Conservation (phyloP, 805 yeast genomes). For the Candida silvicultrix region DNA sequence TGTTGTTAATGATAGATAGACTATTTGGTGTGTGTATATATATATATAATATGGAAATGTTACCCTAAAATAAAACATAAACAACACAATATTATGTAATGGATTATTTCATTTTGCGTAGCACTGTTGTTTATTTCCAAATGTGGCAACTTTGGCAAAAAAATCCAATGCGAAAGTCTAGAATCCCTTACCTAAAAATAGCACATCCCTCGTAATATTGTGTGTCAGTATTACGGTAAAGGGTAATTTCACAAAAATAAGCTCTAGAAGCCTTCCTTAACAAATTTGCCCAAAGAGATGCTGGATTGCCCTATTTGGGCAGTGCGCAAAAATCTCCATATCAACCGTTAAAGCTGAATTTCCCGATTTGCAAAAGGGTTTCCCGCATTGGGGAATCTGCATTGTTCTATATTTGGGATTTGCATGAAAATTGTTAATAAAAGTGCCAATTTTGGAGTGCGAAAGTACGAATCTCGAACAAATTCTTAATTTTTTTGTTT, state of each 20-base stretch:
- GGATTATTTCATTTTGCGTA: too few species aligned
- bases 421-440: background rate
- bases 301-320: background rate
- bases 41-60: too few species aligned
- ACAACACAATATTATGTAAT: too few species aligned
- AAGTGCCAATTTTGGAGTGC: background rate
- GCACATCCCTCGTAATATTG: background rate
- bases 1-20: background rate
- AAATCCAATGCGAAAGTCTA: background rate
- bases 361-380: background rate
- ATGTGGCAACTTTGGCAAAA: too few species aligned
- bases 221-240: background rate
- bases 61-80: too few species aligned
- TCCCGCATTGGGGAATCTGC: background rate
- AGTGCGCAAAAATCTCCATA: background rate
- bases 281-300: background rate
- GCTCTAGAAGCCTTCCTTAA: background rate
- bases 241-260: background rate
- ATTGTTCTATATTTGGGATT: background rate
- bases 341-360: background rate
- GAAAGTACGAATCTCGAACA: background rate
- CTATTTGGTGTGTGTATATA: too few species aligned
- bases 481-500: background rate
- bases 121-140: too few species aligned
- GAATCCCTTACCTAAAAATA: background rate